phyloP scores from a whole-genome alignment of 306 rosid species.

The Quercus engelmannii region DNA sequence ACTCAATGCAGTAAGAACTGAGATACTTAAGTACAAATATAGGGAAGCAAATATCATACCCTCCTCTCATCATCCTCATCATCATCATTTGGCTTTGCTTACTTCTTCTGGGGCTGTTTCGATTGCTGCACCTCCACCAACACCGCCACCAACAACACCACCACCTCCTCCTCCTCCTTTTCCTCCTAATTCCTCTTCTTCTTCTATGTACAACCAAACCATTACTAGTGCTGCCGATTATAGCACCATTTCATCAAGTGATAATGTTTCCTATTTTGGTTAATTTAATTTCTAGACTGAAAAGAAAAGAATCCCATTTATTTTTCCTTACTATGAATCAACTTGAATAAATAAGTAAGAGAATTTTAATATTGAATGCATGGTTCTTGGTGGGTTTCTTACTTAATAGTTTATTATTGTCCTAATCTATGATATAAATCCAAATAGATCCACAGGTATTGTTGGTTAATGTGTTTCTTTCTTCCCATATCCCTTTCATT shows the following conservation, averaged over 20 bases:
- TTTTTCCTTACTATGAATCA: slow-evolving; percentile 19
- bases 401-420: slow-evolving; percentile 1
- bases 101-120: slow-evolving; percentile 54
- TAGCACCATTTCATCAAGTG: slow-evolving; percentile 43
- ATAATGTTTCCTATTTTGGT: slow-evolving; percentile 49
- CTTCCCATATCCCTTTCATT: neutral
- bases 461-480: slow-evolving; percentile 21
- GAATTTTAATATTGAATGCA: neutral
- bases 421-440: neutral
- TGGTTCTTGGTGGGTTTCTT: neutral
- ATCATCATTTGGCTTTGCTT: slow-evolving; percentile 30
- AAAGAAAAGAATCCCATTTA: slow-evolving; percentile 1
- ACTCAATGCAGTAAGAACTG: slow-evolving; percentile 68
- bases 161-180: slow-evolving; percentile 30
- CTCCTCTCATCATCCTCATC: slow-evolving; percentile 19
- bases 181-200: slow-evolving; percentile 40
- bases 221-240: slow-evolving; percentile 23
- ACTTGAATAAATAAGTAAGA: slow-evolving; percentile 23
- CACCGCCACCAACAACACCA: slow-evolving; percentile 32
- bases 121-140: slow-evolving; percentile 41
- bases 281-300: slow-evolving; percentile 15
- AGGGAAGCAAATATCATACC: slow-evolving; percentile 56
- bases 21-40: slow-evolving; percentile 77
- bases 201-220: slow-evolving; percentile 45
- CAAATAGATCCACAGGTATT: slow-evolving; percentile 1